Conservation (phyloP, 371 early-diverging fungal genomes). For the Rhizopus arrhizus region DNA sequence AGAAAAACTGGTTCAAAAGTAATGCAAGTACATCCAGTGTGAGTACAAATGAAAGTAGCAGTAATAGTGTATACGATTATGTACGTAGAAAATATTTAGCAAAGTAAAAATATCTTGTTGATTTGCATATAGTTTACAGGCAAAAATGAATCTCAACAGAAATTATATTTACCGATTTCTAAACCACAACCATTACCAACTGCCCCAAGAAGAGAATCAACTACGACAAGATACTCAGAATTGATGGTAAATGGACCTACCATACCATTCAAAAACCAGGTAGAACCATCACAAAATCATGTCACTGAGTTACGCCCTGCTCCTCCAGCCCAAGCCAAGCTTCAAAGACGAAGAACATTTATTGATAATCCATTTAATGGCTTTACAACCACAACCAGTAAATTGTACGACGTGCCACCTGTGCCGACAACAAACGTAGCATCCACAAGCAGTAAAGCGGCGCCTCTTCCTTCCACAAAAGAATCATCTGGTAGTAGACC, state of each 20-base stretch:
- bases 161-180: slow-evolving; percentile 9
- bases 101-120: too few relatives aligned
- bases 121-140: slow-evolving; percentile 10
- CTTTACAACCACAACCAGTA: slow-evolving; percentile 47
- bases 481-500: slow-evolving; percentile 15
- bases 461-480: slow-evolving; percentile 12
- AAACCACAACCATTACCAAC: slow-evolving; percentile 30
- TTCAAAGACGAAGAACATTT: slow-evolving; percentile 50
- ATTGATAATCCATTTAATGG: slow-evolving; percentile 67
- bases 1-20: slow-evolving; percentile 13
- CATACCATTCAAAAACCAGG: slow-evolving; percentile 1
- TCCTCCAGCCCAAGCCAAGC: slow-evolving; percentile 16
- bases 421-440: slow-evolving; percentile 5
- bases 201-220: slow-evolving; percentile 27
- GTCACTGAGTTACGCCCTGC: slow-evolving; percentile 9
- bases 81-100: slow-evolving; percentile 22
- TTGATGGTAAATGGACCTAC: neutral
- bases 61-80: slow-evolving; percentile 42
- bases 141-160: neutral
- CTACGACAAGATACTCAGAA: slow-evolving; percentile 22
- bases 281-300: neutral
- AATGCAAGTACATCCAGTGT: slow-evolving; percentile 2
- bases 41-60: neutral
- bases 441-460: slow-evolving; percentile 2
- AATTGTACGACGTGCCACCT: slow-evolving; percentile 32